phyloP scores from a whole-genome alignment of 495 filamentous ascomycete species.

The Aspergillus cristatus region DNA sequence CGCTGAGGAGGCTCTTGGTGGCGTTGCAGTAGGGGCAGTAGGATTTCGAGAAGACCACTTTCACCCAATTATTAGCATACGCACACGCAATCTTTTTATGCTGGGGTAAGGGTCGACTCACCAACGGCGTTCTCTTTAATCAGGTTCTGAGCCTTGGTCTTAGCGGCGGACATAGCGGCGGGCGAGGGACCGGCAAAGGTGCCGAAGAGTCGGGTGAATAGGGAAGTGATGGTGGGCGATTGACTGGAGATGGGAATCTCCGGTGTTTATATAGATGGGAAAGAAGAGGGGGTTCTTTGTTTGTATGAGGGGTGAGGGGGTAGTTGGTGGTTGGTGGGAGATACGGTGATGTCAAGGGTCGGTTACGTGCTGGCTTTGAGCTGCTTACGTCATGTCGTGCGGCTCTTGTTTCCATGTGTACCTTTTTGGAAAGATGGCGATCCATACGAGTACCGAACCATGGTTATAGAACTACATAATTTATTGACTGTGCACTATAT shows the following conservation, averaged over 20 bases:
- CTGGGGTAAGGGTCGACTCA: constrained; percentile 31
- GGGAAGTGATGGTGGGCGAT: constrained; percentile 58
- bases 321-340: not conserved
- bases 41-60: constrained; percentile 87
- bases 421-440: no score
- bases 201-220: constrained; percentile 71
- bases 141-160: constrained; percentile 73
- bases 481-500: no score
- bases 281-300: not conserved
- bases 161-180: constrained; percentile 72
- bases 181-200: constrained; percentile 45
- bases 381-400: no score
- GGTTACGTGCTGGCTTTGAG: no score
- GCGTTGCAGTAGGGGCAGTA: constrained; percentile 93
- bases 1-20: constrained; percentile 62
- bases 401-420: no score
- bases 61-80: not conserved
- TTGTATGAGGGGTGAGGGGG: constrained; percentile 3
- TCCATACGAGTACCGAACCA: no score
- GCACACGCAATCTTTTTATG: not conserved
- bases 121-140: constrained; percentile 90
- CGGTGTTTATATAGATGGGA: not conserved
- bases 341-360: no score
- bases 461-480: no score
- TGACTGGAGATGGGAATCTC: constrained; percentile 3